Evolutionary conservation across 2,329 filamentous ascomycete species (phyloP), one percentile per base, ranked within the genome.

Genomic region (Epichloe amarillans): DNA sequence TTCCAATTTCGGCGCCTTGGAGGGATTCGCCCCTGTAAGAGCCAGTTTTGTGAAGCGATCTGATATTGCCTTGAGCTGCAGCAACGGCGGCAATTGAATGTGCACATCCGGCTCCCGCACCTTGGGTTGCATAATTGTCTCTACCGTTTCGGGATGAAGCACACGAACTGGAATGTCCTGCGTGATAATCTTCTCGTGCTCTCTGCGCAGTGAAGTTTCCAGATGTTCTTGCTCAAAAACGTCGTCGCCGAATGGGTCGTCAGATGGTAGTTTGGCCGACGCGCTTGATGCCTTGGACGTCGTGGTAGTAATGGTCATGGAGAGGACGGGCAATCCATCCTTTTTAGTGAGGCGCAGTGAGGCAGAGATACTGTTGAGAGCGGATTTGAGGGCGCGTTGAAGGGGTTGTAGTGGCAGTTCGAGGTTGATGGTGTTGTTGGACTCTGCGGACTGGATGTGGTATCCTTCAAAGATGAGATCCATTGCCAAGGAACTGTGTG

Each of bases 151-250:
- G 2, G 87, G 83, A 52, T 87, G 82, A 10, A 98, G 77, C 1
- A 98, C 89, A 17, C 90, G 84, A 42, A 97, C 85, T n/a, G 93
- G 93, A 39, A 98, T 86, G 67, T 97, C 89, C 63, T 98, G 93
- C 0, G 89, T 95, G 61, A 98, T 86, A 59, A 94, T 77, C 55
- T 93, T 95, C 65, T 96, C 90, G 58, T 88, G 83, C 61, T 91
- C 87, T 51, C 84, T 75, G 42, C 73, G 69, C 23, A 79, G 75
- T 57, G 63, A 78, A 57, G 72, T 80, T 64, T 76, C 79, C 23
- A 82, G 67, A 30, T 79, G 68, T 52, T 73, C 70, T 42, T 69
- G 69, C 52, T 69, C 64, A 58, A 75, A 76, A 33, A 71, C 64
- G 44, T 70, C 66, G 51, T 66, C 61, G 51, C 62, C 62, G 56